These are phyloP conservation scores for Colletotrichum sp. DNA, from an alignment of 2,329 filamentous ascomycete genomes.

Conservation along the genomic window DNA sequence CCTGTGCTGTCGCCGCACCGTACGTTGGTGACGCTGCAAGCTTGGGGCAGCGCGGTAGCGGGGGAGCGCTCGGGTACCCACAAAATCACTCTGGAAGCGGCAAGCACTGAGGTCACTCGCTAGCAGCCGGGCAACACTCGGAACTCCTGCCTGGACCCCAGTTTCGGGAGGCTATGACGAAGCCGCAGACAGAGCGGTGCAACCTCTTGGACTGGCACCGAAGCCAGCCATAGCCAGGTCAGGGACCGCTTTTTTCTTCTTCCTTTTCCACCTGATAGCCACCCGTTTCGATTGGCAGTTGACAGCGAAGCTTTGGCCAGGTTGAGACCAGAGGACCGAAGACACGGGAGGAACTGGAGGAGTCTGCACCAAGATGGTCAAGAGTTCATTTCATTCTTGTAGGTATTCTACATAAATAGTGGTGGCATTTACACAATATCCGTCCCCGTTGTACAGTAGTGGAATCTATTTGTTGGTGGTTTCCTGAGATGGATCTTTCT, in stretches of 20 bases:
- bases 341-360: neutral
- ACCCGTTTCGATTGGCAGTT: neutral
- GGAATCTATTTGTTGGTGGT: conserved; percentile 16
- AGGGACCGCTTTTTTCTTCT: neutral
- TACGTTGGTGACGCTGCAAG: conserved; percentile 16
- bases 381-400: neutral
- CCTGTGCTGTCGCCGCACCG: conserved; percentile 2
- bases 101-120: conserved; percentile 2
- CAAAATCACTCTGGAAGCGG: neutral
- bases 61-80: conserved; percentile 4
- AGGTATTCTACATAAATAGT: neutral
- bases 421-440: neutral
- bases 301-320: neutral
- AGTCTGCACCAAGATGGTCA: neutral
- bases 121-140: conserved; percentile 9
- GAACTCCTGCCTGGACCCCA: conserved; percentile 1
- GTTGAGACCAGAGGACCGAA: neutral
- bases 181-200: neutral
- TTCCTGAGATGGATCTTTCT: conserved; percentile 23
- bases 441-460: conserved; percentile 18
- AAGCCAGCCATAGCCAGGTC: neutral
- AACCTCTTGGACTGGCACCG: neutral
- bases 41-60: conserved; percentile 13
- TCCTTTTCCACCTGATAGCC: neutral
- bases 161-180: conserved; percentile 20